Conservation (phyloP, 2,329 filamentous ascomycete genomes). For the Dothistroma pini region DNA sequence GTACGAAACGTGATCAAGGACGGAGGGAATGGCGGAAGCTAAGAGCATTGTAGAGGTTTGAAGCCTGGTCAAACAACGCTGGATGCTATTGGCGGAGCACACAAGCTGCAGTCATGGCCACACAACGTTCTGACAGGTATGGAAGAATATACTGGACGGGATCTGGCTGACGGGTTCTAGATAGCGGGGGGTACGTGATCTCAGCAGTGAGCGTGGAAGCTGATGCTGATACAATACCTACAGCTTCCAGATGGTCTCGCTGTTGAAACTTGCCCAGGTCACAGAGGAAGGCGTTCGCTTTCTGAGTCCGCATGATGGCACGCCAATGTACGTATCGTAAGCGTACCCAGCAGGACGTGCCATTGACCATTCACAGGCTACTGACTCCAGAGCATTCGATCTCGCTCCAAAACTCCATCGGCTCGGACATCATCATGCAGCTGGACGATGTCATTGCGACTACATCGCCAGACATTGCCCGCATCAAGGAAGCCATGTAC, state of each 20-base stretch:
- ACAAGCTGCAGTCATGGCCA: constrained; percentile 91
- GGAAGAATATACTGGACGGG: constrained; percentile 35
- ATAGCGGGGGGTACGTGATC: constrained; percentile 23
- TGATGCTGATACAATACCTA: constrained; percentile 7
- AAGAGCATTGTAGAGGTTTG: constrained; percentile 54
- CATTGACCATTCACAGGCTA: constrained; percentile 49
- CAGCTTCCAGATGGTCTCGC: constrained; percentile 98
- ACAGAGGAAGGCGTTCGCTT: constrained; percentile 96
- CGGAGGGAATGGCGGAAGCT: constrained; percentile 4
- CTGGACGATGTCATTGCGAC: constrained; percentile 97
- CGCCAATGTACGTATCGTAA: constrained; percentile 65
- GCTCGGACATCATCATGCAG: constrained; percentile 99
- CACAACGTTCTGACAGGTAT: constrained; percentile 82
- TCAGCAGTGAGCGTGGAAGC: not conserved
- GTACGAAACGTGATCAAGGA: constrained; percentile 23
- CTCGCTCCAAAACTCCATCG: constrained; percentile 91
- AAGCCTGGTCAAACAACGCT: constrained; percentile 91
- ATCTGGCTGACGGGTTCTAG: constrained; percentile 9
- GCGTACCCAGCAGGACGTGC: not conserved
- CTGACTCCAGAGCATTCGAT: constrained; percentile 98
- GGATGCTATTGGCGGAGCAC: constrained; percentile 83
- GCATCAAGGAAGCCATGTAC: constrained; percentile 94
- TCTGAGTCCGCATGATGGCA: constrained; percentile 91
- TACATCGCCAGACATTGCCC: constrained; percentile 79
- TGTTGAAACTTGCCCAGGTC: constrained; percentile 86